phyloP scores from a whole-genome alignment of 2,329 filamentous ascomycete species.

The Colletotrichum falcatum region DNA sequence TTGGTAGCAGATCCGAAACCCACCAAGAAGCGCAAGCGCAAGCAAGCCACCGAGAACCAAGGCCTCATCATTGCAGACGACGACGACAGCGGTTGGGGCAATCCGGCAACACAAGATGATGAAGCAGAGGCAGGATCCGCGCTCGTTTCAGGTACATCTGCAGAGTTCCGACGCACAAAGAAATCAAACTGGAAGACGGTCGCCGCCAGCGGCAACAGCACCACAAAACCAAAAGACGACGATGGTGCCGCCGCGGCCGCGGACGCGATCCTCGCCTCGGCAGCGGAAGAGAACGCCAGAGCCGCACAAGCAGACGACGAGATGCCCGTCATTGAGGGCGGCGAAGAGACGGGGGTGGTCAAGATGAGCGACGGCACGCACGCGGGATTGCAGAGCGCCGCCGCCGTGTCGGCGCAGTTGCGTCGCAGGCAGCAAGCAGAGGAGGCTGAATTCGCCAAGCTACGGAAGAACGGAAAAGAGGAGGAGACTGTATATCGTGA shows the following conservation, averaged over 20 bases:
- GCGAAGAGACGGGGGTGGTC: slow-evolving; percentile 59
- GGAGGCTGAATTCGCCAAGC: slow-evolving; percentile 60
- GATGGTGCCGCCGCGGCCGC: slow-evolving; percentile 71
- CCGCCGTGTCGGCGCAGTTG: slow-evolving; percentile 78
- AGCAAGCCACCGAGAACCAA: slow-evolving; percentile 57
- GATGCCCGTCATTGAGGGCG: slow-evolving; percentile 58
- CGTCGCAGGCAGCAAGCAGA: slow-evolving; percentile 76
- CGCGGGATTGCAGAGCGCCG: slow-evolving; percentile 88
- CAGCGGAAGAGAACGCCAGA: slow-evolving; percentile 74
- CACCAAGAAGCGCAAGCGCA: slow-evolving; percentile 73
- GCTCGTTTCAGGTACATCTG: slow-evolving; percentile 62
- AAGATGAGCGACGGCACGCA: slow-evolving; percentile 90
- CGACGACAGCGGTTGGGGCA: slow-evolving; percentile 67
- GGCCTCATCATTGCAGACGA: slow-evolving; percentile 76
- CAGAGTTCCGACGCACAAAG: slow-evolving; percentile 79
- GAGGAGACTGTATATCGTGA: slow-evolving; percentile 95
- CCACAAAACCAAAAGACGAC: slow-evolving; percentile 47
- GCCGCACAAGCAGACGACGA: slow-evolving; percentile 62
- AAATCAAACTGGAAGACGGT: slow-evolving; percentile 85
- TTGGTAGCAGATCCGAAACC: slow-evolving; percentile 72
- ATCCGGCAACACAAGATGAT: slow-evolving; percentile 52
- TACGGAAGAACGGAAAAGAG: slow-evolving; percentile 59
- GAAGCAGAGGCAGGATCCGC: slow-evolving; percentile 66
- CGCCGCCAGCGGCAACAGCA: slow-evolving; percentile 53
- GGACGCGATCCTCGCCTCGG: slow-evolving; percentile 81